These are phyloP conservation scores for Pochonia chlamydosporia DNA, from an alignment of 2,329 filamentous ascomycete species.

Conservation along the genomic window DNA sequence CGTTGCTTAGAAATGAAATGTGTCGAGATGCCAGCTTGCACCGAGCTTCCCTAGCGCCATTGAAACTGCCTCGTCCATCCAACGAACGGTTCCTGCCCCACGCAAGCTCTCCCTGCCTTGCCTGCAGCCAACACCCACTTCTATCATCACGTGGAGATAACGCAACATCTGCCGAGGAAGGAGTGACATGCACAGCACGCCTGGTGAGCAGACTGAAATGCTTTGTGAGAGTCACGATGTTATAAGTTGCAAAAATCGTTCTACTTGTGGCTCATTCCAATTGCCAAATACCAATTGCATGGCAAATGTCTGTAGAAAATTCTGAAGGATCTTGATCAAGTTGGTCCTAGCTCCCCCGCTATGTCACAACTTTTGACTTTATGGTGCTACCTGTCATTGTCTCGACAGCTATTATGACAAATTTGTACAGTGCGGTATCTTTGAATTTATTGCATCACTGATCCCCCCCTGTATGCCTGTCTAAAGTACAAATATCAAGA, in stretches of 20 bases:
- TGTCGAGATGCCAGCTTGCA: constrained; percentile 26
- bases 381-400: neutral
- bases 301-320: too few species aligned
- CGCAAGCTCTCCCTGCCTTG: neutral
- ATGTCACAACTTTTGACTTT: neutral
- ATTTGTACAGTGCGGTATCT: neutral
- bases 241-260: too few species aligned
- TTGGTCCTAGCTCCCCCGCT: too few species aligned
- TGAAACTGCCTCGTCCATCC: neutral
- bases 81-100: neutral
- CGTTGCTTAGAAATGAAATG: constrained; percentile 14
- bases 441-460: constrained; percentile 22
- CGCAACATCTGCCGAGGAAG: neutral
- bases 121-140: neutral
- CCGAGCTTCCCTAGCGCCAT: constrained; percentile 6
- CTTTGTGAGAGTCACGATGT: too few species aligned
- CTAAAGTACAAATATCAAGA: constrained; percentile 32
- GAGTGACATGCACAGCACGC: too few species aligned
- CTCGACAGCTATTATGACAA: too few species aligned
- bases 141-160: constrained; percentile 16
- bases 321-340: too few species aligned
- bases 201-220: too few species aligned
- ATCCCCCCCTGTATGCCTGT: constrained; percentile 22
- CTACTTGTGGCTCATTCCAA: too few species aligned
- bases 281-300: constrained; percentile 38